Base-by-base conservation (phyloP, 1,139 yeast species). In the Scheffersomyces illinoinensis region DNA sequence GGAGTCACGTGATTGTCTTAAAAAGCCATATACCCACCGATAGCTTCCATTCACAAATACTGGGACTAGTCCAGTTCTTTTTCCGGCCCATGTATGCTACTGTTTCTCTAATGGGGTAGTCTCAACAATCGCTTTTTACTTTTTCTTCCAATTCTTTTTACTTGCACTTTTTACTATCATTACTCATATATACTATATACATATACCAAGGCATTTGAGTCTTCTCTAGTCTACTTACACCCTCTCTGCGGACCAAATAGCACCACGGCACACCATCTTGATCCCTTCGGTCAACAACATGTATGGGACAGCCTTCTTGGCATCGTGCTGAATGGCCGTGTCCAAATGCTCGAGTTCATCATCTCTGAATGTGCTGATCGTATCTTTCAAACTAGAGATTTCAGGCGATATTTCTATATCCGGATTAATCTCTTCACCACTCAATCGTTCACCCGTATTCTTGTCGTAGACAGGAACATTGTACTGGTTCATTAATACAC, bases 271-370 rank as follows among this genome's bases (percentile, higher is more conserved):
- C 4, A 93, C 87, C 58, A 83, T 73, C 72, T 93, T 95, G 65
- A 96, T 93, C 10, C 89, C 87, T 71, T 93, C 98, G 0, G 98
- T 95, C 57, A 95, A 79, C 50, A 93, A 72, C 78, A 89, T 83
- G 74, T 96, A 95, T 1, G 99, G 99, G 55, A 91, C 91, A 2
- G 99, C 99, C 66, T 88, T 86, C 65, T 93, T 90, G 0, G 99
- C 95, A 70, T 95, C 98, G 69, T 93, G 84, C 64, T 90, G 89
- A 49, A 96, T 85, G 0, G 99, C 99, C 0, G 97, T 95, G 66
- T 95, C 92, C 67, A 96, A 81, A 78, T 95, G 99, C 74, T 95
- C 99, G 63, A 95, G 79, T 72, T 95, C 99, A 59, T 95, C 97
- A 71, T 95, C 99, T 71, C 99, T 83, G 71, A 95, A 96, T 58